A percentile compares a stretch with the other conserved stretches of the same genome.
These are phyloP conservation scores for Metarhizium anisopliae DNA, from an alignment of 2,329 filamentous ascomycete species.

Conservation along the genomic window DNA sequence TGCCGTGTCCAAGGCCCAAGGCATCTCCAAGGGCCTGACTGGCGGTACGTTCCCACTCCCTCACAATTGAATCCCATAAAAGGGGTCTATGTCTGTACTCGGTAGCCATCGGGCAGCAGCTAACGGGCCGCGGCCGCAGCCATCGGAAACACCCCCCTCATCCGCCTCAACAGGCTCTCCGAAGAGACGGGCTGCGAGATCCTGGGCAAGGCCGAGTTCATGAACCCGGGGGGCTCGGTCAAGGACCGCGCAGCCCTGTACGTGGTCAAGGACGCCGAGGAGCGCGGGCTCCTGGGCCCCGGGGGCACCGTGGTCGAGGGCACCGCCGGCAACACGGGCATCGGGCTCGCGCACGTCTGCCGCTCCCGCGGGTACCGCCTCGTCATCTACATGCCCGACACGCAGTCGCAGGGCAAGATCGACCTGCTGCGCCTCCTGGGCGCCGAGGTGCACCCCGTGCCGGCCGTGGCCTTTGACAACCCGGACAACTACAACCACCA, in stretches of 20 bases:
- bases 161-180: conserved; percentile 80
- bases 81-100: too few species aligned
- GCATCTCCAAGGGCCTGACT: conserved; percentile 66
- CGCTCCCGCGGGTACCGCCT: conserved; percentile 84
- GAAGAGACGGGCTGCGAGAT: conserved; percentile 88
- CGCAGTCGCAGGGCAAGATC: conserved; percentile 95
- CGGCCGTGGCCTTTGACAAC: conserved; percentile 91
- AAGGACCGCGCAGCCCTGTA: conserved; percentile 95
- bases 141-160: conserved; percentile 94
- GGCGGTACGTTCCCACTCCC: conserved; percentile 52
- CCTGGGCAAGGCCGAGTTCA: conserved; percentile 95
- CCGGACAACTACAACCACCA: conserved; percentile 98
- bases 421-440: conserved; percentile 84
- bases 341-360: conserved; percentile 94
- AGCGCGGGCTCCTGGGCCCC: conserved; percentile 68
- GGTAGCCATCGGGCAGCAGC: neutral
- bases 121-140: conserved; percentile 46
- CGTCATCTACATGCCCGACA: conserved; percentile 99
- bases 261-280: conserved; percentile 89
- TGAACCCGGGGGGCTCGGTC: conserved; percentile 92
- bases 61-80: neutral
- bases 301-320: conserved; percentile 95
- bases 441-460: conserved; percentile 92
- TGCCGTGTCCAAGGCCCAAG: conserved; percentile 70
- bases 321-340: conserved; percentile 95